phyloP scores from a whole-genome alignment of 352 stramenopile genomes.

The Globisporangium splendens region DNA sequence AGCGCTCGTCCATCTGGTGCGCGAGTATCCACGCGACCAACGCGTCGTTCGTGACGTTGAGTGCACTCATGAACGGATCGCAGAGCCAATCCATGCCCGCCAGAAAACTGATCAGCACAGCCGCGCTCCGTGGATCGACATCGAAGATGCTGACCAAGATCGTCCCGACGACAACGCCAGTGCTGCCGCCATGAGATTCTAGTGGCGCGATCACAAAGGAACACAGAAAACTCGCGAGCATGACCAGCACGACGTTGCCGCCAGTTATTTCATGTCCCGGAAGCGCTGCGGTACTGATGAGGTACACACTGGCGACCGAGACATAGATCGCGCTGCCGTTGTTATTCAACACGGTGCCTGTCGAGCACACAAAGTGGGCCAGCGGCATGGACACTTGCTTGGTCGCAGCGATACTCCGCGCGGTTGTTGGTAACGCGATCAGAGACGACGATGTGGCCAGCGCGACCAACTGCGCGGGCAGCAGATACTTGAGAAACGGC shows the following conservation, averaged over 20 bases:
- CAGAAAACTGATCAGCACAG: constrained; percentile 37
- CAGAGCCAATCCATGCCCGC: constrained; percentile 52
- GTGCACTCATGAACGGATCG: constrained; percentile 43
- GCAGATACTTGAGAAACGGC: constrained; percentile 35
- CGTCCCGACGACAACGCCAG: constrained; percentile 31
- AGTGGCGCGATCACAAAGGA: constrained; percentile 37
- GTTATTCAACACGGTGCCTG: constrained; percentile 52
- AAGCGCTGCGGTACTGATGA: constrained; percentile 22
- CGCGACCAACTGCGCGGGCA: constrained; percentile 49
- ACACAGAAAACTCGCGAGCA: constrained; percentile 36
- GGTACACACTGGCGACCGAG: constrained; percentile 41
- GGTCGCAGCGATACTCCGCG: constrained; percentile 46
- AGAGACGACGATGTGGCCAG: constrained; percentile 47
- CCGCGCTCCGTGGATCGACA: constrained; percentile 19
- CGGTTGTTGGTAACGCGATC: constrained; percentile 43
- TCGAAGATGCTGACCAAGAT: constrained; percentile 44
- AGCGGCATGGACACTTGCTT: constrained; percentile 53
- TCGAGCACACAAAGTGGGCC: constrained; percentile 50
- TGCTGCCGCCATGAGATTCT: constrained; percentile 26
- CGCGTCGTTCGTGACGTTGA: constrained; percentile 52
- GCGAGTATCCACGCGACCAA: constrained; percentile 51
- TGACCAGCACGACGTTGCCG: constrained; percentile 23
- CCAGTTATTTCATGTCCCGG: constrained; percentile 23
- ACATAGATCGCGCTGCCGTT: constrained; percentile 58
- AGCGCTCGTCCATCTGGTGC: constrained; percentile 39